phyloP scores from a whole-genome alignment of 768 basidiomycete species.

The Tylopilus subfusipes region DNA sequence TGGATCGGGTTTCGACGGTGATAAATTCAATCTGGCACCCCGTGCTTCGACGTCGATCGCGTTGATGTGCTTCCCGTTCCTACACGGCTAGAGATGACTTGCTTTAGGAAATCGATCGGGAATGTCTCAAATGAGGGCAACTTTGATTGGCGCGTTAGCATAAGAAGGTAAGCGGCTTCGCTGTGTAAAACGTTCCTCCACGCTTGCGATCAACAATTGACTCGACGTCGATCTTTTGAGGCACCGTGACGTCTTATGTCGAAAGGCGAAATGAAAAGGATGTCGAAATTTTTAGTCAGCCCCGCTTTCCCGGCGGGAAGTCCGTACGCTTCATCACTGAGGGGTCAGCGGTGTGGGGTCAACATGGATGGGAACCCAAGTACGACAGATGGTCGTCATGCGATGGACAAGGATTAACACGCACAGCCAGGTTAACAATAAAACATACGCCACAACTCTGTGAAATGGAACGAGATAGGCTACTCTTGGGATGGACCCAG shows the following conservation, averaged over 20 bases:
- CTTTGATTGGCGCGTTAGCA: conserved; percentile 10
- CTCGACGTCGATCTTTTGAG: conserved; percentile 15
- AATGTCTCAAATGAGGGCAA: conserved; percentile 5
- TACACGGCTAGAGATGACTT: conserved; percentile 15
- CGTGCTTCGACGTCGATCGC: conserved; percentile 26
- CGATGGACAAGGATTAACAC: conserved; percentile 23
- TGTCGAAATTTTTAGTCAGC: neutral
- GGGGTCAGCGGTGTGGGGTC: neutral
- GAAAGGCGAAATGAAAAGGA: conserved; percentile 11
- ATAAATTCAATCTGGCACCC: conserved; percentile 11
- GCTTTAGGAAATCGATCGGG: conserved; percentile 18
- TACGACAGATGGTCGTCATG: neutral
- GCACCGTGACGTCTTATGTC: conserved; percentile 1
- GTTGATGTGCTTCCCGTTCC: conserved; percentile 17
- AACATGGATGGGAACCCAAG: neutral
- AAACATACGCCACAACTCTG: conserved; percentile 11
- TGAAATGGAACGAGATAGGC: conserved; percentile 4
- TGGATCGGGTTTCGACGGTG: conserved; percentile 15
- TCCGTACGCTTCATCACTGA: neutral
- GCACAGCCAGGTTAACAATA: conserved; percentile 19
- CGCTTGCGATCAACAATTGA: conserved; percentile 3
- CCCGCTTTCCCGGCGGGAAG: neutral
- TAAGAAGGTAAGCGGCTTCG: conserved; percentile 2
- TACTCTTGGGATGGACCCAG: conserved; percentile 13
- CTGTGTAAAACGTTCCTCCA: conserved; percentile 1